Conservation (phyloP, 345 rosid genomes). For the Populus simonii region DNA sequence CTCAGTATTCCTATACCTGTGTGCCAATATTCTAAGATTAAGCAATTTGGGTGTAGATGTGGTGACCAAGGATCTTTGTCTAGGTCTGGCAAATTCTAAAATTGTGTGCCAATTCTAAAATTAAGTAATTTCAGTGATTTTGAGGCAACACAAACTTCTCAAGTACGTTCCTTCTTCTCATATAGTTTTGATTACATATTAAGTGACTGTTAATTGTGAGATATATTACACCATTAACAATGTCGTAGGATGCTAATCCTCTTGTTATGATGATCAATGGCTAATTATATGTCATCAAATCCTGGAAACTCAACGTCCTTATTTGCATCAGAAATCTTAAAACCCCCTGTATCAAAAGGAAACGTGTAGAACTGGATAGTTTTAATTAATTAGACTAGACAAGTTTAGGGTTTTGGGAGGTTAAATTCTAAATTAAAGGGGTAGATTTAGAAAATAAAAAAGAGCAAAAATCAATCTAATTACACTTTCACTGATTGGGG, state of each 20-base stretch:
- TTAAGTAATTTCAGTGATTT: background rate
- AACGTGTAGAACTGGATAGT: background rate
- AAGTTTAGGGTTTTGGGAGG: background rate
- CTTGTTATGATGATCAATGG: background rate
- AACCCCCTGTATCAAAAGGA: background rate
- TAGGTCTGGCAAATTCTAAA: too few relatives aligned
- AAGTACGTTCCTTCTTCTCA: too few relatives aligned
- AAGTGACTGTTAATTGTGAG: background rate
- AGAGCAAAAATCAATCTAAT: background rate
- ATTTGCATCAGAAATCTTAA: too few relatives aligned
- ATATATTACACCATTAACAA: background rate
- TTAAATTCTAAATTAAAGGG: background rate
- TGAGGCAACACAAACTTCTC: too few relatives aligned
- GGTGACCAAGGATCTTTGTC: too few relatives aligned
- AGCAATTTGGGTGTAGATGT: too few relatives aligned
- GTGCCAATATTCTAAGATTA: too few relatives aligned
- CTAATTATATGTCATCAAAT: too few relatives aligned
- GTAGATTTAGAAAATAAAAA: background rate
- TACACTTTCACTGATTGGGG: background rate
- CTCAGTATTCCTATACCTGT: background rate
- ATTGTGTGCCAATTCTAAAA: too few relatives aligned
- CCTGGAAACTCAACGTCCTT: too few relatives aligned
- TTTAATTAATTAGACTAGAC: background rate
- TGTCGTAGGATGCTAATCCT: background rate
- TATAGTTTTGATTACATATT: background rate